Base-by-base conservation (phyloP, 257 asterid species). In the Lantana camara region DNA sequence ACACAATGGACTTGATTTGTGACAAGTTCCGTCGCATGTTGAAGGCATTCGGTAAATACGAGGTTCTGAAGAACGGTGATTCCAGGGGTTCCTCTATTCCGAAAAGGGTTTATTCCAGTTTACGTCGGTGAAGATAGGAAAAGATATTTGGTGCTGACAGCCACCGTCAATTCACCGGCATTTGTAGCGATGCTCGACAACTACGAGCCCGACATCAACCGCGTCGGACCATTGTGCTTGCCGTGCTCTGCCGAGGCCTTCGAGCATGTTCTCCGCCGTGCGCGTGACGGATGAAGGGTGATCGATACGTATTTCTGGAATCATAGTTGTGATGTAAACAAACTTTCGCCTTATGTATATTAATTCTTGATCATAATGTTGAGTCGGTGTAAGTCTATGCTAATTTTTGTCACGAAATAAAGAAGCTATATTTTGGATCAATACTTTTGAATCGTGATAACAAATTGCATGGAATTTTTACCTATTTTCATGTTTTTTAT, bases 241-340 rank as follows among this genome's bases (percentile, higher is more conserved):
- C 17, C 51, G 21, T 58, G 64, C 35, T 58, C 38, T 3, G 20
- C 14, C 51, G 51, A 21, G 23, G 64, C 13, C 37, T 58, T 58
- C 35, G 64, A 58, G n/a, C 20, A 40, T 58, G 64, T 58, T 2
- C 64, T 58, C 21, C 37, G 37, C 9, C 22, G 51, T 22, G 37
- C 37, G 51, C 12, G 9, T 12, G 3, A 0, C 35, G 38, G 32
- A 38, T 17, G 13, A n/a, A n/a, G n/a, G n/a, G n/a, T n/a, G n/a
- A n/a, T n/a, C n/a, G n/a, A n/a, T n/a, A n/a, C n/a, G n/a, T n/a
- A n/a, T n/a, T n/a, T n/a, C n/a, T n/a, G n/a, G n/a, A n/a, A n/a
- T n/a, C n/a, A n/a, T n/a, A n/a, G n/a, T n/a, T n/a, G n/a, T n/a
- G n/a, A n/a, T n/a, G n/a, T n/a, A n/a, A n/a, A n/a, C n/a, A n/a